Conservation (phyloP, 768 basidiomycete genomes). For the Lactarius pseudohatsudake region DNA sequence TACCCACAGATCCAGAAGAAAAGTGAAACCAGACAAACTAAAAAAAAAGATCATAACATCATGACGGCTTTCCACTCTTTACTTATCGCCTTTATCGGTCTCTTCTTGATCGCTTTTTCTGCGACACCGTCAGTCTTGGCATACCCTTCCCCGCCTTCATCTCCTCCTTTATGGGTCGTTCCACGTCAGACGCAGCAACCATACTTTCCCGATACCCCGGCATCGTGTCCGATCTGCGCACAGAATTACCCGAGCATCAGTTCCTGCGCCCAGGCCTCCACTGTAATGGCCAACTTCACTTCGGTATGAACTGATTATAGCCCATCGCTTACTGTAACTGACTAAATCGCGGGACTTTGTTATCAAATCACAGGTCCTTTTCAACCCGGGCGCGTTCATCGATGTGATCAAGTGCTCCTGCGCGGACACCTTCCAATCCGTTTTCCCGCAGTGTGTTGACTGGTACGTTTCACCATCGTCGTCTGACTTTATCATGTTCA, state of each 20-base stretch:
- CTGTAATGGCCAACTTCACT: slow-evolving; percentile 53
- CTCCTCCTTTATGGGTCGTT: background rate
- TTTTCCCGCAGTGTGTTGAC: slow-evolving; percentile 65
- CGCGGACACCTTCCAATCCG: slow-evolving; percentile 45
- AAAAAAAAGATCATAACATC: background rate
- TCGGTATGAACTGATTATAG: slow-evolving; percentile 39
- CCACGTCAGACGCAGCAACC: slow-evolving; percentile 35
- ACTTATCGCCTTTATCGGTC: slow-evolving; percentile 5
- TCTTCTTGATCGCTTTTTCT: slow-evolving; percentile 4
- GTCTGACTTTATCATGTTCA: background rate
- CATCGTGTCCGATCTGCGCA: slow-evolving; percentile 60
- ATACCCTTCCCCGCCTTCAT: background rate
- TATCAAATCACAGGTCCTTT: slow-evolving; percentile 48
- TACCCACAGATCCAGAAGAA: background rate
- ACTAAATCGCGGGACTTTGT: background rate
- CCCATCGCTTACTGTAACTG: background rate
- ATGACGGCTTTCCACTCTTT: slow-evolving; percentile 11
- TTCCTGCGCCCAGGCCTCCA: slow-evolving; percentile 58
- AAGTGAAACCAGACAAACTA: background rate
- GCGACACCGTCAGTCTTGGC: slow-evolving; percentile 11
- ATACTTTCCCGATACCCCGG: slow-evolving; percentile 51
- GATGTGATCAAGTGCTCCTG: slow-evolving; percentile 65
- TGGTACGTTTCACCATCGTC: slow-evolving; percentile 43
- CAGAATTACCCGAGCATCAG: slow-evolving; percentile 53
- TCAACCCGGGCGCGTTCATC: slow-evolving; percentile 63